Conservation (phyloP, 2,329 filamentous ascomycete genomes). For the Pseudogymnoascus sp. region DNA sequence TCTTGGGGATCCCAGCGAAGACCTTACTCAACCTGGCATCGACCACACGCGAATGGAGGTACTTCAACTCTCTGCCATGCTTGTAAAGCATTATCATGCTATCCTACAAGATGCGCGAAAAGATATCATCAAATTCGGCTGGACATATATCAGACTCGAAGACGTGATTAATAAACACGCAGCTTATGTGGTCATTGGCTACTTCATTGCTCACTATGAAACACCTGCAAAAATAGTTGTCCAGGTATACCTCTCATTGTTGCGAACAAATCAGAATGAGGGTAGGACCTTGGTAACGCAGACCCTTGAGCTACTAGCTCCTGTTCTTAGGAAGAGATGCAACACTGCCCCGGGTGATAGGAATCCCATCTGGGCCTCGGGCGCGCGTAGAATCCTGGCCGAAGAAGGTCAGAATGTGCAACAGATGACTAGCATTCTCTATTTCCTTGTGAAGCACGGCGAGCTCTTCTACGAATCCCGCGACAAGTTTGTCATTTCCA, state of each 20-base stretch:
- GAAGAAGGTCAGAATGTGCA: conserved; percentile 94
- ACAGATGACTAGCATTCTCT: conserved; percentile 94
- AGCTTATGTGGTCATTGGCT: conserved; percentile 91
- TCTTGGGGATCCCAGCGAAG: conserved; percentile 71
- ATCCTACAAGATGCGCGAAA: conserved; percentile 88
- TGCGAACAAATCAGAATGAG: conserved; percentile 92
- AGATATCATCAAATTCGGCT: conserved; percentile 98
- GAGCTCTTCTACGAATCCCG: conserved; percentile 91
- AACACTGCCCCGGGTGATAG: conserved; percentile 58
- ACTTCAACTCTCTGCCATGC: conserved; percentile 84
- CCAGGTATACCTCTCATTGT: conserved; percentile 85
- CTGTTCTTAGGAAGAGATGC: conserved; percentile 80
- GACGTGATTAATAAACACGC: conserved; percentile 99
- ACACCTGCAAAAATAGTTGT: conserved; percentile 92
- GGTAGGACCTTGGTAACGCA: conserved; percentile 87
- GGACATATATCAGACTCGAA: conserved; percentile 97
- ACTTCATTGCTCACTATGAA: conserved; percentile 96
- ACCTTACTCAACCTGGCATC: conserved; percentile 74
- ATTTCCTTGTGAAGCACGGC: conserved; percentile 88
- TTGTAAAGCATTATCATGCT: conserved; percentile 88
- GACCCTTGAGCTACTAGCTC: conserved; percentile 88
- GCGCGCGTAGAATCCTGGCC: conserved; percentile 80
- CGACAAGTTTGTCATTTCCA: conserved; percentile 81
- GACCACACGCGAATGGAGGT: conserved; percentile 96
- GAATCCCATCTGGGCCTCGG: conserved; percentile 79